Evolutionary conservation across 2,329 filamentous ascomycete species (phyloP), one percentile per base, ranked within the genome.

Genomic region (Exophiala oligosperma): DNA sequence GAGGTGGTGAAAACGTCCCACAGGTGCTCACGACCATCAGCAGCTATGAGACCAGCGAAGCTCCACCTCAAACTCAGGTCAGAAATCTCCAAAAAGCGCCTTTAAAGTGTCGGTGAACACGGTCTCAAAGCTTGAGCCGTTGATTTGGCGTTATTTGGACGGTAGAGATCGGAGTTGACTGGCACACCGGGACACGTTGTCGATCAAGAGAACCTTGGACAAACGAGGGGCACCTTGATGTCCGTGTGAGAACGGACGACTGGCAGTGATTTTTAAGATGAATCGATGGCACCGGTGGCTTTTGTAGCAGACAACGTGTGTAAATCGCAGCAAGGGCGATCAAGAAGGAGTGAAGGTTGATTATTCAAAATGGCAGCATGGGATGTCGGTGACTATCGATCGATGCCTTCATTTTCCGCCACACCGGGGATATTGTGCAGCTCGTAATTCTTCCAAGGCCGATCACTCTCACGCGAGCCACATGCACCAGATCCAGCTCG

Each of bases 1-100:
- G 55, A 59, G 44, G 29, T 52, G 49, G 58, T 35, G 58, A 56
- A 57, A 60, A 63, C 57, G 58, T 60, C 57, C 59, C 55, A 59
- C 29, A 11, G 43, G 50, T n/a, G 23, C 50, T 52, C 38, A 29
- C 29, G 43, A 46, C 57, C 56, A 54, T 52, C 54, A 52, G 54
- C 32, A 47, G 50, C 49, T 41, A 49, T 52, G 51, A 46, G 37
- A 35, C 51, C 41, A 41, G 51, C 56, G 12, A 48, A 49, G 53
- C 51, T 54, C 50, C 32, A 62, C 44, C 50, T 52, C 50, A 29
- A 47, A 43, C 26, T 35, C 24, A 23, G 28, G 17, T 11, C 21
- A 41, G 14, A 54, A 23, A 50, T 35, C n/a, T 24, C 24, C 26
- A 9, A 35, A 23, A 43, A 28, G 44, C 23, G 37, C 44, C 46